A percentile compares a stretch with the other conserved stretches of the same genome.
These are phyloP conservation scores for Wickerhamomyces bisporus DNA, from an alignment of 805 yeast genomes.

Conservation along the genomic window DNA sequence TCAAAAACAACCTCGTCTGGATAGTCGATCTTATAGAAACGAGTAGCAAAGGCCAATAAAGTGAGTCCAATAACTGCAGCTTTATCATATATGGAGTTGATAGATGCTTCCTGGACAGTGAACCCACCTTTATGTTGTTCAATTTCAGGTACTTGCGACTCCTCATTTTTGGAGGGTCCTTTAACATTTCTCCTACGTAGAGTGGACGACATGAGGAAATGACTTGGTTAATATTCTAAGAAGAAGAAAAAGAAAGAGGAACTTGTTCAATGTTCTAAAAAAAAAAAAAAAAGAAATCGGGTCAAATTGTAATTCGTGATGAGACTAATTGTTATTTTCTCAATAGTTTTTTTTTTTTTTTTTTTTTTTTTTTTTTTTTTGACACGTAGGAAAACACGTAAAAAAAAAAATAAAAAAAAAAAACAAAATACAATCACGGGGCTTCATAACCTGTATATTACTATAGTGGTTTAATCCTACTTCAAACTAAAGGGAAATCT, in stretches of 20 bases:
- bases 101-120: neutral
- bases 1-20: conserved; percentile 81
- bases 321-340: too few species aligned
- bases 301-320: too few species aligned
- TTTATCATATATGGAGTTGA: conserved; percentile 23
- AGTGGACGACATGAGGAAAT: conserved; percentile 2
- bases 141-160: neutral
- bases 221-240: too few species aligned
- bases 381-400: too few species aligned
- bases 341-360: too few species aligned
- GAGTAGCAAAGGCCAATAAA: conserved; percentile 53
- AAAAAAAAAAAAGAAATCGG: too few species aligned
- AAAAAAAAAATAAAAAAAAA: too few species aligned
- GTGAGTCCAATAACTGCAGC: conserved; percentile 59
- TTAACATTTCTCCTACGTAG: conserved; percentile 10
- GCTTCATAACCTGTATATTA: too few species aligned
- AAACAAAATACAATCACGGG: too few species aligned
- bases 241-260: too few species aligned
- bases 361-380: too few species aligned
- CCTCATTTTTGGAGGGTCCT: conserved; percentile 1
- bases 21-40: conserved; percentile 57
- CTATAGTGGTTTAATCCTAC: conserved; percentile 8
- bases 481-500: conserved; percentile 59
- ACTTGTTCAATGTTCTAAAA: too few species aligned
- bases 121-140: neutral